Evolutionary conservation across 345 rosid species (phyloP).

Genomic region (Bruguiera parviflora): DNA sequence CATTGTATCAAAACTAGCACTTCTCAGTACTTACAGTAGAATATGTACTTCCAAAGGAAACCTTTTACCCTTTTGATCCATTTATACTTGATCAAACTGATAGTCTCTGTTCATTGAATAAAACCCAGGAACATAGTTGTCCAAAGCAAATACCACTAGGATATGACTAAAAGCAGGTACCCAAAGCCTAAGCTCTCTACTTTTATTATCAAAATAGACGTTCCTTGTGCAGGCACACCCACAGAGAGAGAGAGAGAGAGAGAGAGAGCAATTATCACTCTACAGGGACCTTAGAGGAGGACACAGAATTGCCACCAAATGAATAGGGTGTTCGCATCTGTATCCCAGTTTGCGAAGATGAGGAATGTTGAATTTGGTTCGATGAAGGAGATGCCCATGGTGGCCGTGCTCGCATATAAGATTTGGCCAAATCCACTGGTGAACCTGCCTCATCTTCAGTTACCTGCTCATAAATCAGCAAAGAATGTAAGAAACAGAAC

Average conservation of each 20-base stretch:
- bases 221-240: neutral
- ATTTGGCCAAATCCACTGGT: slow-evolving; percentile 78
- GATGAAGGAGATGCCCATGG: slow-evolving; percentile 69
- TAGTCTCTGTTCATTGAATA: neutral
- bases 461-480: slow-evolving; percentile 32
- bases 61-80: neutral
- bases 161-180: neutral
- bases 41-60: neutral
- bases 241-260: slow-evolving; percentile 5
- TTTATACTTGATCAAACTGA: neutral
- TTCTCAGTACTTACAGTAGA: neutral
- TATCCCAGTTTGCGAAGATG: slow-evolving; percentile 42
- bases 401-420: slow-evolving; percentile 67
- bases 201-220: slow-evolving; percentile 5
- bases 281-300: slow-evolving; percentile 55
- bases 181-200: neutral
- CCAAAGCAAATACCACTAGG: neutral
- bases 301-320: slow-evolving; percentile 35
- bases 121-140: neutral
- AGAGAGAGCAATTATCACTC: neutral
- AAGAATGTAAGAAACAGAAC: neutral
- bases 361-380: slow-evolving; percentile 31
- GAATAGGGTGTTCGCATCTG: slow-evolving; percentile 44
- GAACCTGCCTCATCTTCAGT: slow-evolving; percentile 58
- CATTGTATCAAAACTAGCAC: neutral